Percentiles rank a stretch among this genome's conserved stretches.
Conservation (phyloP, 176 grass and related monocot genomes). For the Juncus effusus region DNA sequence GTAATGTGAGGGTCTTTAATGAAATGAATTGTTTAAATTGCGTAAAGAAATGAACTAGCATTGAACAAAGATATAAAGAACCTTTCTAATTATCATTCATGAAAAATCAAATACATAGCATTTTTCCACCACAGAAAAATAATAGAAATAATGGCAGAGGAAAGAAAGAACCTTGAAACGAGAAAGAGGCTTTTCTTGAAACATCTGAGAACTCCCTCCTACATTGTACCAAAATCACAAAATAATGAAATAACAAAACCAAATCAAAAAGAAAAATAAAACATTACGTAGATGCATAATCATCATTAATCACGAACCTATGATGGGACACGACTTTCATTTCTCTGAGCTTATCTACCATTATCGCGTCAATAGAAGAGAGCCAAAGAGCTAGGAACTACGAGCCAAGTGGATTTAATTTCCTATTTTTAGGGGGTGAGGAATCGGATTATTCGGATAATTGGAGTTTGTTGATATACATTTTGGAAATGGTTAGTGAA, state of each 20-base stretch:
- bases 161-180: conserved; percentile 19
- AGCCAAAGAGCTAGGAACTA: not conserved
- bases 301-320: not conserved
- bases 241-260: not conserved
- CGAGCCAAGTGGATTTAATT: not conserved
- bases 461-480: not conserved
- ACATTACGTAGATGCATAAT: not conserved
- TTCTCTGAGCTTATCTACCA: conserved; percentile 26
- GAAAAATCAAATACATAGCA: no score
- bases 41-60: no score
- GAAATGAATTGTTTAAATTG: no score
- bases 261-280: not conserved
- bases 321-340: conserved; percentile 7
- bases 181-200: conserved; percentile 3
- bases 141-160: not conserved
- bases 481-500: conserved; percentile 21
- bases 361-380: conserved; percentile 2
- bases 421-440: not conserved
- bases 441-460: not conserved
- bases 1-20: not conserved
- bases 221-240: not conserved
- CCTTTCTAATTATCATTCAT: no score
- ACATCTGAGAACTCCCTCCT: conserved; percentile 23
- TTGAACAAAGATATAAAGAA: no score
- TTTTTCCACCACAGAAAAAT: conserved; percentile 2